Evolutionary conservation across 176 grass and related monocot genomes (phyloP).

Genomic region (Neostapfia colusana): DNA sequence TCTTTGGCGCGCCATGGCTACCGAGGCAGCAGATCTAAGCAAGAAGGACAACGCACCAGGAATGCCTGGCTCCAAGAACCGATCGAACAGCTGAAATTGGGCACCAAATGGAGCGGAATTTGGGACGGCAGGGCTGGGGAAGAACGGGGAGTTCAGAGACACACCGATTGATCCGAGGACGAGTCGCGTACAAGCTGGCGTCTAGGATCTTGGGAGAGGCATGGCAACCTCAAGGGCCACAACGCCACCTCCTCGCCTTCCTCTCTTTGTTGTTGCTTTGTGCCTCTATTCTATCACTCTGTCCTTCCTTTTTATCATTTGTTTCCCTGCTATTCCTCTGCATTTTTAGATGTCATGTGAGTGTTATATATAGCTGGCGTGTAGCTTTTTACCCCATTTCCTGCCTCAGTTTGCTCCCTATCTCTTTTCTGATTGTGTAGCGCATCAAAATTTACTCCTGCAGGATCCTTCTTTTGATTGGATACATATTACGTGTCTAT

Average conservation of each 20-base stretch:
- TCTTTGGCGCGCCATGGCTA: conserved; percentile 11
- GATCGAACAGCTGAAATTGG: conserved; percentile 42
- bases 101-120: conserved; percentile 41
- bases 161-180: conserved; percentile 56
- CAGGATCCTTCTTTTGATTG: conserved; percentile 15
- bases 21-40: conserved; percentile 44
- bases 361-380: conserved; percentile 41
- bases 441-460: background rate
- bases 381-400: conserved; percentile 17
- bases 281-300: conserved; percentile 47
- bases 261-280: conserved; percentile 30
- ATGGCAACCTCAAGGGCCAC: conserved; percentile 50
- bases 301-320: conserved; percentile 48
- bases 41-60: conserved; percentile 31
- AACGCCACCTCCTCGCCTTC: conserved; percentile 29
- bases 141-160: conserved; percentile 32
- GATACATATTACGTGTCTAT: background rate
- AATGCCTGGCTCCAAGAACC: conserved; percentile 39
- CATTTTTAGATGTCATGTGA: conserved; percentile 34
- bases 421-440: background rate
- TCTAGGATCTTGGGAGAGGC: conserved; percentile 71
- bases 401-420: background rate
- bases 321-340: conserved; percentile 39
- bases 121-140: background rate
- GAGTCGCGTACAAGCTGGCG: conserved; percentile 27